A percentile compares a stretch with the other conserved stretches of the same genome.
These are phyloP conservation scores for Neurospora sp. DNA, from an alignment of 495 filamentous ascomycete genomes.

Conservation along the genomic window DNA sequence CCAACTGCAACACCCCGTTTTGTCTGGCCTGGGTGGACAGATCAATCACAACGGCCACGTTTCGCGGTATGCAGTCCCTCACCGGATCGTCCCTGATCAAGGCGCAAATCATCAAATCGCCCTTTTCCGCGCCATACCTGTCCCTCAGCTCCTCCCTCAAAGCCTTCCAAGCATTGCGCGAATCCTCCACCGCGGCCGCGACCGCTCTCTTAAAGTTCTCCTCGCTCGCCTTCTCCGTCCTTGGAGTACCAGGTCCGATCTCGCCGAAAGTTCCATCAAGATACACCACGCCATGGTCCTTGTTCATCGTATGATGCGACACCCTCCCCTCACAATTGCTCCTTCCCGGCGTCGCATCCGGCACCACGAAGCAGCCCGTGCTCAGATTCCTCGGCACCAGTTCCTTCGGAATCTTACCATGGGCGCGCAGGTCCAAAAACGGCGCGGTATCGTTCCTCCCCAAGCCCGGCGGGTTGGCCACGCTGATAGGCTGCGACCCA, in stretches of 20 bases:
- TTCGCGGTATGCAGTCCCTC: conserved; percentile 8
- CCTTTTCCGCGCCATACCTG: conserved; percentile 8
- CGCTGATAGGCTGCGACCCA: conserved; percentile 9
- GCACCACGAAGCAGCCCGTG: conserved; percentile 18
- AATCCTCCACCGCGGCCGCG: conserved; percentile 9
- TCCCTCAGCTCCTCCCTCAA: conserved; percentile 9
- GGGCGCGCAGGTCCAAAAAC: conserved; percentile 14
- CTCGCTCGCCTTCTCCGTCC: conserved; percentile 2
- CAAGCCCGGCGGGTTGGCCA: conserved; percentile 17
- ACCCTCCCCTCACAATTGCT: conserved; percentile 14
- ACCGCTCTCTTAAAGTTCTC: conserved; percentile 16
- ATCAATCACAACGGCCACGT: neutral
- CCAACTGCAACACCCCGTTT: neutral
- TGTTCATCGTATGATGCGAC: conserved; percentile 15
- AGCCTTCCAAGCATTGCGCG: conserved; percentile 10
- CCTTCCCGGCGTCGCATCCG: conserved; percentile 10
- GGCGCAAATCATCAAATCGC: conserved; percentile 19
- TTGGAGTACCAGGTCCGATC: conserved; percentile 6
- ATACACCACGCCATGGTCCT: conserved; percentile 17
- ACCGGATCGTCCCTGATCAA: conserved; percentile 18
- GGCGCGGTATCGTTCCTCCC: conserved; percentile 12
- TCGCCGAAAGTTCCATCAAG: conserved; percentile 15
- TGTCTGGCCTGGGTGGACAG: neutral
- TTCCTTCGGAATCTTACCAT: conserved; percentile 8
- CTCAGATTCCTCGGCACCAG: conserved; percentile 16